A percentile compares a stretch with the other conserved stretches of the same genome.
These are phyloP conservation scores for Schizosaccharomyces japonicus DNA, from an alignment of 805 yeast species.

Conservation along the genomic window DNA sequence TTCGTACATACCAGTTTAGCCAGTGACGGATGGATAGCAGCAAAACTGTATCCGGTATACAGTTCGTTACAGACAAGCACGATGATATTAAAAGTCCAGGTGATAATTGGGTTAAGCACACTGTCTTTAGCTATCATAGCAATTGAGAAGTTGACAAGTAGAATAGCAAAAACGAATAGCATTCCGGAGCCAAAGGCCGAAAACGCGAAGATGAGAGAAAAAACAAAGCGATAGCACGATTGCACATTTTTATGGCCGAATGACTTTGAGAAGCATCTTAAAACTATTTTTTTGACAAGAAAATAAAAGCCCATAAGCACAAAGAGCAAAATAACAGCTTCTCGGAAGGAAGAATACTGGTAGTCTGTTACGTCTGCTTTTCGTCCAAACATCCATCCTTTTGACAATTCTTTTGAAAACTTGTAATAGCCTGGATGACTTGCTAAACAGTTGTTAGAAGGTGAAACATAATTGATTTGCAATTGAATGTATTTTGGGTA, in stretches of 20 bases:
- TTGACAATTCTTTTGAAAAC: constrained; percentile 35
- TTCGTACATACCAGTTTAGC: constrained; percentile 21
- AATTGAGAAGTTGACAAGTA: constrained; percentile 29
- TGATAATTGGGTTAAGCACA: constrained; percentile 11
- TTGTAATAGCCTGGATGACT: constrained; percentile 47
- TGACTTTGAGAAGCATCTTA: no score
- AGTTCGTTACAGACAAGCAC: constrained; percentile 57
- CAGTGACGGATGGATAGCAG: constrained; percentile 21
- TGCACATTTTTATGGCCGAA: no score
- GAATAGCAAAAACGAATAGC: constrained; percentile 35
- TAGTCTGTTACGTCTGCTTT: constrained; percentile 80
- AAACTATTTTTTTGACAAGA: no score
- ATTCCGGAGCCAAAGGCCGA: constrained; percentile 59
- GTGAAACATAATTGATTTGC: no score
- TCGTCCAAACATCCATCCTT: constrained; percentile 80
- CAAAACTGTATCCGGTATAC: constrained; percentile 31
- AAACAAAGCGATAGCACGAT: constrained; percentile 53
- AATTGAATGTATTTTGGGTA: background rate
- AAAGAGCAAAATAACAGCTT: constrained; percentile 43
- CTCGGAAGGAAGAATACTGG: constrained; percentile 72
- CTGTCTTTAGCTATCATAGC: constrained; percentile 16
- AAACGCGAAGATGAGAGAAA: constrained; percentile 43
- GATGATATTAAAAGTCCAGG: constrained; percentile 66
- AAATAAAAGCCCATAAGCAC: constrained; percentile 34
- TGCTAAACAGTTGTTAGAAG: constrained; percentile 16